Evolutionary conservation across 2,329 filamentous ascomycete species (phyloP).

Genomic region (Diaporthe sp.): DNA sequence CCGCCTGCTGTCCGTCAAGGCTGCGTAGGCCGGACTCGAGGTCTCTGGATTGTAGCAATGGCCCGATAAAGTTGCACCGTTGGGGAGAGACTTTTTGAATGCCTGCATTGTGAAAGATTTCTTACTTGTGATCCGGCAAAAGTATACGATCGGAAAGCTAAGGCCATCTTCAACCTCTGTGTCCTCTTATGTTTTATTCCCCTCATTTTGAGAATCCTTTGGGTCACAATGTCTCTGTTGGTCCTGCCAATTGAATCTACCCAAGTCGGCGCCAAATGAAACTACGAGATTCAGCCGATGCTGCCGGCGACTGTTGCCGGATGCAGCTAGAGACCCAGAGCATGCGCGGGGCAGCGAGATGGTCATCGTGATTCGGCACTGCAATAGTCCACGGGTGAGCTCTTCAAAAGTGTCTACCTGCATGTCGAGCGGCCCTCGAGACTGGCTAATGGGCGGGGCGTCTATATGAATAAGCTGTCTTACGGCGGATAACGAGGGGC

Average conservation of each 20-base stretch:
- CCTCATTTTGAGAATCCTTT: no score
- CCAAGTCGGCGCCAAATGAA: neutral
- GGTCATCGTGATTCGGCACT: neutral
- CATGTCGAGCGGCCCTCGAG: neutral
- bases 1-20: slow-evolving; percentile 4
- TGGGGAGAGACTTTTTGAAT: slow-evolving; percentile 35
- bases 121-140: neutral
- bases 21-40: neutral
- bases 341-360: neutral
- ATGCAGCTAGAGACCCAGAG: slow-evolving; percentile 1
- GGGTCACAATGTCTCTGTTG: neutral
- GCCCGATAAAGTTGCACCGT: slow-evolving; percentile 34
- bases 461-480: neutral
- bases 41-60: slow-evolving; percentile 12
- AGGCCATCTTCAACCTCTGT: neutral
- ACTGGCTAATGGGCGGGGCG: neutral
- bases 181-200: neutral
- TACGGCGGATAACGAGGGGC: no score
- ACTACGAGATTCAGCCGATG: neutral
- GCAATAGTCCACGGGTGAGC: neutral
- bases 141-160: neutral
- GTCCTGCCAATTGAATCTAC: neutral
- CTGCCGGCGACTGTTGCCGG: neutral
- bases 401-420: neutral
- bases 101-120: slow-evolving; percentile 30